Percentiles rank a stretch among this genome's conserved stretches.
Evolutionary conservation across 441 rosid species (phyloP).

Genomic region (Adansonia gregorii): DNA sequence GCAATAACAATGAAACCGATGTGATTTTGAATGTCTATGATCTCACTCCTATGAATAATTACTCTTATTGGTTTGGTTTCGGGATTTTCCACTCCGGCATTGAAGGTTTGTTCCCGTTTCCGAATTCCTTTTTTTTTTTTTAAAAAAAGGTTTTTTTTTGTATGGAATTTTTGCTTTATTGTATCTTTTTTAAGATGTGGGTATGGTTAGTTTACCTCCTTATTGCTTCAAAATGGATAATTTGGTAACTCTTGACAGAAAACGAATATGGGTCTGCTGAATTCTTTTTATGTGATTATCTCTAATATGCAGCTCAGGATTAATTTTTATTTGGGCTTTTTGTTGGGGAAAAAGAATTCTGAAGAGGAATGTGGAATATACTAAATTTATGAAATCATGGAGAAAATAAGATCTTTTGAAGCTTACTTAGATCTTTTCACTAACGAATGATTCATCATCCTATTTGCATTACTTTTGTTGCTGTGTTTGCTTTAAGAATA

Average conservation of each 20-base stretch:
- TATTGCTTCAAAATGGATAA: slow-evolving; percentile 7
- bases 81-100: slow-evolving; percentile 96
- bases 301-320: background rate
- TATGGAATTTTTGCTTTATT: slow-evolving; percentile 21
- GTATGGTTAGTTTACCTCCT: slow-evolving; percentile 6
- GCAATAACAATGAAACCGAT: slow-evolving; percentile 30
- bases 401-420: slow-evolving; percentile 16
- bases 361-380: background rate
- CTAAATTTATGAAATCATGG: slow-evolving; percentile 4
- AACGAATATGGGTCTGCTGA: slow-evolving; percentile 9
- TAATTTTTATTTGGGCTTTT: background rate
- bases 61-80: slow-evolving; percentile 86
- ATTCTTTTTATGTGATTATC: slow-evolving; percentile 2
- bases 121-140: background rate
- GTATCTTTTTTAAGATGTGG: slow-evolving; percentile 24
- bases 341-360: background rate
- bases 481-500: background rate
- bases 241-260: background rate
- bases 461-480: background rate
- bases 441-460: slow-evolving; percentile 3
- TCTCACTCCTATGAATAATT: slow-evolving; percentile 83
- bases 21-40: slow-evolving; percentile 84
- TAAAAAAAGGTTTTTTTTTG: background rate
- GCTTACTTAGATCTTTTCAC: slow-evolving; percentile 10
- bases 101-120: slow-evolving; percentile 56